Evolutionary conservation across 805 yeast genomes (phyloP).

Genomic region (Lipomyces kockii): DNA sequence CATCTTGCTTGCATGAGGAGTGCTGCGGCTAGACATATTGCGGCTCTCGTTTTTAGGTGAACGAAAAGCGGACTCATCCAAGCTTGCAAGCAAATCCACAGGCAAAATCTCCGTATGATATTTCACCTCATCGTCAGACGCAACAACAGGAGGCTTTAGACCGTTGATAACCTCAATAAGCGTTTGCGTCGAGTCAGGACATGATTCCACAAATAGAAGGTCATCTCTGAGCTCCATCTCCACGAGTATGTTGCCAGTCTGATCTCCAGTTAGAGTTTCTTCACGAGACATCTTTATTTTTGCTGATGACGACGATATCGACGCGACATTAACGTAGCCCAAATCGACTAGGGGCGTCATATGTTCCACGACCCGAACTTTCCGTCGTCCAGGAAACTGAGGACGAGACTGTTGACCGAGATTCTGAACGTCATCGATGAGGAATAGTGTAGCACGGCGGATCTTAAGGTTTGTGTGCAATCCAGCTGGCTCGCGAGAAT

Average conservation of each 20-base stretch:
- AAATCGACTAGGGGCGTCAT: conserved; percentile 48
- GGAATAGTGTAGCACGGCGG: conserved; percentile 55
- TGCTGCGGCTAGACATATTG: conserved; percentile 4
- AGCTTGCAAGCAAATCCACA: conserved; percentile 51
- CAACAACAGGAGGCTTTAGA: conserved; percentile 67
- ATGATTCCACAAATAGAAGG: conserved; percentile 46
- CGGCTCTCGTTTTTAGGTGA: conserved; percentile 1
- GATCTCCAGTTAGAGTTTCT: conserved; percentile 48
- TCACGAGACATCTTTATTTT: conserved; percentile 32
- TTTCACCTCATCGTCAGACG: conserved; percentile 60
- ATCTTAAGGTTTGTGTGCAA: conserved; percentile 51
- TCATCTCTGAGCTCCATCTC: conserved; percentile 41
- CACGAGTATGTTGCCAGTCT: conserved; percentile 32
- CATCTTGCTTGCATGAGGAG: background rate
- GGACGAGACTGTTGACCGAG: conserved; percentile 40
- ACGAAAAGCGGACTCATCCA: conserved; percentile 48
- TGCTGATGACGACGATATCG: conserved; percentile 38
- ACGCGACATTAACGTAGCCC: conserved; percentile 63
- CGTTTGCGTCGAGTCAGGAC: conserved; percentile 86
- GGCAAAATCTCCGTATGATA: conserved; percentile 51
- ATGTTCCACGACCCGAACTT: conserved; percentile 39
- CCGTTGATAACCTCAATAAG: conserved; percentile 70
- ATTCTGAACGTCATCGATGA: conserved; percentile 65
- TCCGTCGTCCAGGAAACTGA: conserved; percentile 34
- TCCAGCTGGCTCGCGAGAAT: conserved; percentile 46